Percentiles rank a stretch among this genome's conserved stretches.
Conservation (phyloP, 192 early-diverging fungal species). For the Backusella luteola region DNA sequence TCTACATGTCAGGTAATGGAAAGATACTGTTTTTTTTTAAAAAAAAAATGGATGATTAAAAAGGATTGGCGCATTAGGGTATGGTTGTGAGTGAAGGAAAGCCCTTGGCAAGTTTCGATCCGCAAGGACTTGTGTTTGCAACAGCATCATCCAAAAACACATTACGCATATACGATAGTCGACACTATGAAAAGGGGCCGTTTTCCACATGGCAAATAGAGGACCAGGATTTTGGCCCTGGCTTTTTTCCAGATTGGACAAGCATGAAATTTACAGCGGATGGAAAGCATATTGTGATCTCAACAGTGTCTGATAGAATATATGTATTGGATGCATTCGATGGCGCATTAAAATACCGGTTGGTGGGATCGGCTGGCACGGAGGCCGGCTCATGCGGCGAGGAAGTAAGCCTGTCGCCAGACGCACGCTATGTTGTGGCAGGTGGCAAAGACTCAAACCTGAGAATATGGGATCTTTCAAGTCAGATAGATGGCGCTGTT, state of each 20-base stretch:
- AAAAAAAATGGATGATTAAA: background rate
- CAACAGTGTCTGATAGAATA: constrained; percentile 54
- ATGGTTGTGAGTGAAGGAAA: constrained; percentile 36
- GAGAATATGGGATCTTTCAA: constrained; percentile 11
- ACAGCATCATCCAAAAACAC: constrained; percentile 48
- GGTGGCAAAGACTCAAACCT: constrained; percentile 41
- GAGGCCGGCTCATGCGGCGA: constrained; percentile 40
- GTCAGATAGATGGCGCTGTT: background rate
- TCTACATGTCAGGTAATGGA: constrained; percentile 54
- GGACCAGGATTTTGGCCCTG: constrained; percentile 23
- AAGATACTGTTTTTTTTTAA: background rate
- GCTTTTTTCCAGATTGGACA: constrained; percentile 45
- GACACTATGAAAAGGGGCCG: constrained; percentile 42
- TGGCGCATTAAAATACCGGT: constrained; percentile 40
- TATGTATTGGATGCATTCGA: constrained; percentile 72
- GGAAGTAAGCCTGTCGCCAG: constrained; percentile 65
- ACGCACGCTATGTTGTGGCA: constrained; percentile 67
- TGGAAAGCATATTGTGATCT: constrained; percentile 70
- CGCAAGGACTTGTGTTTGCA: constrained; percentile 76
- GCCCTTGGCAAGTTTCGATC: constrained; percentile 74
- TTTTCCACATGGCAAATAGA: constrained; percentile 40
- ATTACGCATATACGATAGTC: constrained; percentile 73
- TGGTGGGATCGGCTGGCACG: constrained; percentile 44
- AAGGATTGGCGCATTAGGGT: constrained; percentile 27
- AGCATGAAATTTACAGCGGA: constrained; percentile 72